Conservation (phyloP, 75 land plant species). For the Cupressus sempervirens region DNA sequence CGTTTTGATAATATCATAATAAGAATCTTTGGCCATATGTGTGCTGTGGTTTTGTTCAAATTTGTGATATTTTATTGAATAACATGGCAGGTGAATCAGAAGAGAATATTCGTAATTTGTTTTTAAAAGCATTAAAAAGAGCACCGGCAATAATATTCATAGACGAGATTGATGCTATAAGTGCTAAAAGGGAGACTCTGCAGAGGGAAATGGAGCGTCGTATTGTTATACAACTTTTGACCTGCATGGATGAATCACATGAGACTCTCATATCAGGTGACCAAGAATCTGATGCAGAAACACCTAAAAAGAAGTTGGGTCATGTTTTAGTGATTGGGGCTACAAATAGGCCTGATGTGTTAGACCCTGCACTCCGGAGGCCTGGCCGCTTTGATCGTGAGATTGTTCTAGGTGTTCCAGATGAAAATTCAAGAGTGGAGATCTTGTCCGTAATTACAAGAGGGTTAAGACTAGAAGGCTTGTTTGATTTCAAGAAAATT, state of each 20-base stretch:
- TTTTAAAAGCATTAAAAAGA: constrained; percentile 73
- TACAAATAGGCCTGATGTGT: constrained; percentile 92
- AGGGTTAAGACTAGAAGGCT: constrained; percentile 72
- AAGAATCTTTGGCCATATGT: background rate
- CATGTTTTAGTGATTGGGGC: constrained; percentile 98
- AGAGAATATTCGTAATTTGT: constrained; percentile 79
- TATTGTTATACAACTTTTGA: constrained; percentile 92
- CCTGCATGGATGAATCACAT: constrained; percentile 92
- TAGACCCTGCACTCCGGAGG: constrained; percentile 92
- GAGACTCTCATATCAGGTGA: constrained; percentile 19
- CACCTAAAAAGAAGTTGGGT: constrained; percentile 25
- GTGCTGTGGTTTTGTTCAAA: background rate
- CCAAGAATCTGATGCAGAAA: constrained; percentile 21
- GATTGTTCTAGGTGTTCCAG: constrained; percentile 76
- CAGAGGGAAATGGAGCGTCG: constrained; percentile 95
- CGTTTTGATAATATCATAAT: background rate
- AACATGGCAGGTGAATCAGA: constrained; percentile 83
- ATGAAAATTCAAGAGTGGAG: constrained; percentile 78
- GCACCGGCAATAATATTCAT: constrained; percentile 91
- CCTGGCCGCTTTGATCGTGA: constrained; percentile 96
- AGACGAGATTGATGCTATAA: constrained; percentile 95
- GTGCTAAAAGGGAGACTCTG: constrained; percentile 83
- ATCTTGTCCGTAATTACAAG: constrained; percentile 69
- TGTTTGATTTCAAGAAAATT: constrained; percentile 71
- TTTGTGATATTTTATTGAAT: background rate